A percentile compares a stretch with the other conserved stretches of the same genome.
Conservation (phyloP, 139 green algal genomes). For the Chlorella sorokiniana region DNA sequence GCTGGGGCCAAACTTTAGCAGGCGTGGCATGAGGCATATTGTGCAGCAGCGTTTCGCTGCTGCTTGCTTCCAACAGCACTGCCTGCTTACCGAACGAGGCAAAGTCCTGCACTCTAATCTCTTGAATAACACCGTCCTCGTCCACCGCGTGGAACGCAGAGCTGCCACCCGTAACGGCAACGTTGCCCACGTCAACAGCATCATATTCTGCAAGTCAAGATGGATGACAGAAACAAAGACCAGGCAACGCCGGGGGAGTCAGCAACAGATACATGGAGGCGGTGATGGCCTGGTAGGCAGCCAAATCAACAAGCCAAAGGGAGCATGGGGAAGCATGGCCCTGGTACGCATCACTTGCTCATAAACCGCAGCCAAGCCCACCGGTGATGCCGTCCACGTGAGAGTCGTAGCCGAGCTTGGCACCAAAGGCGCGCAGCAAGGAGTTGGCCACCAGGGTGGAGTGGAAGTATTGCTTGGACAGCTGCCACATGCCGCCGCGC, state of each 20-base stretch:
- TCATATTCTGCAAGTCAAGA: not conserved
- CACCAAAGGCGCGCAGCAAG: not conserved
- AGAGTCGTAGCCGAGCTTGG: not conserved
- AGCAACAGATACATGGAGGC: too few species aligned
- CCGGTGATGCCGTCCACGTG: not conserved
- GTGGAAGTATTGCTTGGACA: not conserved
- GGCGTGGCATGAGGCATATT: not conserved
- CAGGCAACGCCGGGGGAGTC: too few species aligned
- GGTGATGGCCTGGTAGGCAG: too few species aligned
- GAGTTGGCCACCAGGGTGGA: not conserved
- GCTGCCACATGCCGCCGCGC: not conserved
- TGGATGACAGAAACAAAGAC: too few species aligned
- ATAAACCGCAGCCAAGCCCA: not conserved
- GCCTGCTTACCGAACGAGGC: not conserved
- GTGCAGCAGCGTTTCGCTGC: too few species aligned
- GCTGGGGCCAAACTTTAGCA: not conserved
- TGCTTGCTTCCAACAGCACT: too few species aligned
- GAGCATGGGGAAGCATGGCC: too few species aligned
- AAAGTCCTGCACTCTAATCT: not conserved
- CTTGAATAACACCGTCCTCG: not conserved
- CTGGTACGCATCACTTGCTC: too few species aligned
- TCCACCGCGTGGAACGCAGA: not conserved
- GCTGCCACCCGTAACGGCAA: not conserved
- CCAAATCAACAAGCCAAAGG: too few species aligned
- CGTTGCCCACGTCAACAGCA: not conserved